These are phyloP conservation scores for Oldenlandia corymbosa DNA, from an alignment of 257 asterid species.

Conservation along the genomic window DNA sequence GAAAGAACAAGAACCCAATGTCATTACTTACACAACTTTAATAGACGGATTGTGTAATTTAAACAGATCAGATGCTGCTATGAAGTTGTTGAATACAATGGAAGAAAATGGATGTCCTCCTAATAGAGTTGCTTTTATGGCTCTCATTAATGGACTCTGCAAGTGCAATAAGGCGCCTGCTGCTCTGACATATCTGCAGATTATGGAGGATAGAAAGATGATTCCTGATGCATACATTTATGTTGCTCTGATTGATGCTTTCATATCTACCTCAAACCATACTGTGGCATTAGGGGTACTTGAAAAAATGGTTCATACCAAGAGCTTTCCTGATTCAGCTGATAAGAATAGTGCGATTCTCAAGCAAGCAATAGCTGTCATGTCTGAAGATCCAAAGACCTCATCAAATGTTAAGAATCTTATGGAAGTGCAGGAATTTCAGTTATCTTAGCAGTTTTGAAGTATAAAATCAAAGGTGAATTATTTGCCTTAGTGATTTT, in stretches of 20 bases:
- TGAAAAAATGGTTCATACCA: constrained; percentile 37
- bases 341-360: constrained; percentile 28
- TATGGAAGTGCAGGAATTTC: constrained; percentile 17
- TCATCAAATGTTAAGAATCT: constrained; percentile 26
- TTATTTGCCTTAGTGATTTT: too few relatives aligned
- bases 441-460: constrained; percentile 13
- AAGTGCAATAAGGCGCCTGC: constrained; percentile 56
- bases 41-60: constrained; percentile 76
- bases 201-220: constrained; percentile 70
- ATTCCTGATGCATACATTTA: constrained; percentile 54
- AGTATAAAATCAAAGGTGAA: constrained; percentile 1
- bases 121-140: constrained; percentile 72
- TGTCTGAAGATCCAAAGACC: constrained; percentile 25
- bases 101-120: constrained; percentile 50
- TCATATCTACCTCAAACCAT: constrained; percentile 38
- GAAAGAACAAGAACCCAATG: constrained; percentile 53
- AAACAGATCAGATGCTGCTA: constrained; percentile 59
- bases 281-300: constrained; percentile 39
- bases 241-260: constrained; percentile 48
- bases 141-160: constrained; percentile 87
- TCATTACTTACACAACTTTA: constrained; percentile 72
- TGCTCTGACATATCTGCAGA: constrained; percentile 52
- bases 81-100: constrained; percentile 56
- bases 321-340: constrained; percentile 22
- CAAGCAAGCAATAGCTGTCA: constrained; percentile 25